Evolutionary conservation across 179 eudicot species (phyloP), one percentile per base, ranked within the genome.

Genomic region (Dionaea muscipula): DNA sequence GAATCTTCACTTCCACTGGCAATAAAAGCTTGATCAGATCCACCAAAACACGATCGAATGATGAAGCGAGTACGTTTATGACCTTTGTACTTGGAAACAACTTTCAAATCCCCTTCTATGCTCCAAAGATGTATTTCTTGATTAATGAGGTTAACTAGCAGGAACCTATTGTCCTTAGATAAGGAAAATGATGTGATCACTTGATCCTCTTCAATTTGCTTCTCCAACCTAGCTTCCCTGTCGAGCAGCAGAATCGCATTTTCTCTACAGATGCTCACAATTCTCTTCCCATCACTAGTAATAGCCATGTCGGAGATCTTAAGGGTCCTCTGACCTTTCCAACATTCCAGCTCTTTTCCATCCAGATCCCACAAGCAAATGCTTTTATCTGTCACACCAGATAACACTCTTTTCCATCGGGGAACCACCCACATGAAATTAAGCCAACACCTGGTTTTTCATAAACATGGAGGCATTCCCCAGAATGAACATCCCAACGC

Each of bases 1-100:
- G 94, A 82, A 68, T 85, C 94, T 70, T 85, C 89, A 53, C 94
- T 82, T 38, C 94, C 94, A 43, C 94, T 82, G 45, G 94, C 89
- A 65, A 85, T 72, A 66, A 85, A 85, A 26, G 89, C 72, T 72
- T 85, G 82, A 26, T 74, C 77, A 64, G 75, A 65, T 57, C 94
- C 89, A 56, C 94, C 94, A 41, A 85, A 85, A 69, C 94, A 85
- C 38, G 94, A 82, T 40, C 94, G 73, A 43, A 85, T 65, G 13
- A 85, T 9, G 51, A 85, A 85, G 15, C 89, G 75, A 35, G 77
- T 58, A 18, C 86, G 77, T 56, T 61, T 82, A 39, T 82, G 94
- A 40, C 94, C 94, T 72, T 72, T 75, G 63, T 80, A 85, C 65
- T 70, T 78, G 52, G 78, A 65, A n/a, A 74, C 53, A 13, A 82